These are phyloP conservation scores for Cucumis melo DNA, from an alignment of 306 rosid genomes.

Conservation along the genomic window DNA sequence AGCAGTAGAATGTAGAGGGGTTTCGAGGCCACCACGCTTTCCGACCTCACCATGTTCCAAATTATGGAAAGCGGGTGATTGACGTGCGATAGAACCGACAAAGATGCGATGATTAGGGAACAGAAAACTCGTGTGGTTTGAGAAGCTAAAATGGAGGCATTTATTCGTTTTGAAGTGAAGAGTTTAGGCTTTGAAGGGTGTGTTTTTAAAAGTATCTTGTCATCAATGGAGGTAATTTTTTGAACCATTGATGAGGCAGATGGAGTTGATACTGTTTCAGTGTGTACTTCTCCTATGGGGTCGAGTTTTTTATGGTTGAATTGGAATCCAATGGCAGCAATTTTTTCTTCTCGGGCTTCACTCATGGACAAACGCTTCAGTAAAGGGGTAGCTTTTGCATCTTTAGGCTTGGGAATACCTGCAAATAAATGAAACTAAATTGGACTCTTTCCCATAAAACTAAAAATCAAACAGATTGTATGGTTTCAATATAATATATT, in stretches of 20 bases:
- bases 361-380: neutral
- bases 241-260: slow-evolving; percentile 1
- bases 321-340: neutral
- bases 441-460: neutral
- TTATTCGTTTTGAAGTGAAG: slow-evolving; percentile 53
- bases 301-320: neutral
- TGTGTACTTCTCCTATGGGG: neutral
- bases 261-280: slow-evolving; percentile 2
- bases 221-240: neutral
- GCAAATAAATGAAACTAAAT: neutral
- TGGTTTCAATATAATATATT: neutral
- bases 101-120: slow-evolving; percentile 35
- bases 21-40: slow-evolving; percentile 30
- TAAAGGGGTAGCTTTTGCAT: neutral
- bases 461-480: neutral
- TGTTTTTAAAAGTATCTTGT: neutral
- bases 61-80: slow-evolving; percentile 19
- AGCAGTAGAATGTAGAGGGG: slow-evolving; percentile 63
- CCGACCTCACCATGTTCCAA: slow-evolving; percentile 25
- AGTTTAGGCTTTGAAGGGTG: slow-evolving; percentile 6
- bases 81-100: slow-evolving; percentile 38
- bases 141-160: slow-evolving; percentile 45
- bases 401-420: neutral
- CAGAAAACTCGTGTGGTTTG: slow-evolving; percentile 39
- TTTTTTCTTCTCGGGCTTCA: neutral